Conservation (phyloP, 441 rosid genomes). For the Erodium chrysanthum region DNA sequence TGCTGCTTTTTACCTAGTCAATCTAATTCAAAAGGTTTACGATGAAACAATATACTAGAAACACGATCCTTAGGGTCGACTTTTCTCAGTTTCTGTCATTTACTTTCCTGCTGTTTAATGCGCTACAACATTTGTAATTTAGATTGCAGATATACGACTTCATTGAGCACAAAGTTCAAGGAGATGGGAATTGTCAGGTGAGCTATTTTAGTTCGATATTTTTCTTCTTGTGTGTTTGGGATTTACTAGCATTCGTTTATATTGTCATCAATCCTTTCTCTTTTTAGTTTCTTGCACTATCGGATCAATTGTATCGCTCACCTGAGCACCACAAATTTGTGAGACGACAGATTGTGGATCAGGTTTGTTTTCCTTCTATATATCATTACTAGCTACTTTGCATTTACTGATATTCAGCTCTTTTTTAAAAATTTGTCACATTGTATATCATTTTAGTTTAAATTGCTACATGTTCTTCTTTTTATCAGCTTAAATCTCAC, state of each 20-base stretch:
- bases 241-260: background rate
- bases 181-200: conserved; percentile 69
- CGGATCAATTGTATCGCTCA: conserved; percentile 58
- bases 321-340: conserved; percentile 62
- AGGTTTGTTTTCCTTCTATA: conserved; percentile 41
- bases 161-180: conserved; percentile 46
- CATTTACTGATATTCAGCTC: background rate
- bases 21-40: no score
- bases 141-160: conserved; percentile 44
- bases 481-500: conserved; percentile 32
- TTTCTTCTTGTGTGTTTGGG: background rate
- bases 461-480: conserved; percentile 16
- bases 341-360: conserved; percentile 42
- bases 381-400: background rate
- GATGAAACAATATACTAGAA: background rate
- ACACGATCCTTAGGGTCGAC: background rate
- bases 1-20: no score
- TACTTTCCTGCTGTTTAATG: background rate
- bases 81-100: conserved; percentile 7
- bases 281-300: conserved; percentile 70
- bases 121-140: background rate
- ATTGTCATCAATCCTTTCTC: background rate
- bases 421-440: background rate
- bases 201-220: conserved; percentile 13
- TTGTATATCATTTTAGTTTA: conserved; percentile 3